Percentiles rank a stretch among this genome's conserved stretches.
phyloP scores from a whole-genome alignment of 768 basidiomycete genomes.

The Naganishia antarctica region DNA sequence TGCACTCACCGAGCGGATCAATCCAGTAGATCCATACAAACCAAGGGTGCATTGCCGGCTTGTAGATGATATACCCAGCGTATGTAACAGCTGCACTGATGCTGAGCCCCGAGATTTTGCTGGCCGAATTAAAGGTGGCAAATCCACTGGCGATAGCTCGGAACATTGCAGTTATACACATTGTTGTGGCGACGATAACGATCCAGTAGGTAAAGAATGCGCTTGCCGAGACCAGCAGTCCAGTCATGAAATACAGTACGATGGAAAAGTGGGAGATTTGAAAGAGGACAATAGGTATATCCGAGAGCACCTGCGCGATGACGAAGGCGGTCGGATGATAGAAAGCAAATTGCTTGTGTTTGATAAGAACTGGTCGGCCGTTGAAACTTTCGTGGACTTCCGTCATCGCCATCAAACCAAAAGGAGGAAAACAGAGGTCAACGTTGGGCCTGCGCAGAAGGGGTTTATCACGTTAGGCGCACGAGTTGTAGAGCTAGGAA shows the following conservation, averaged over 20 bases:
- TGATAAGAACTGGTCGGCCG: slow-evolving; percentile 43
- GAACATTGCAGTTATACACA: slow-evolving; percentile 39
- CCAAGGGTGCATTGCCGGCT: slow-evolving; percentile 36
- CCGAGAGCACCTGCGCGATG: slow-evolving; percentile 51
- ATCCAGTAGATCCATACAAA: slow-evolving; percentile 19
- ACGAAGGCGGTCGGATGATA: slow-evolving; percentile 50
- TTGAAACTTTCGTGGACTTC: slow-evolving; percentile 44
- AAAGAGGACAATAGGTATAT: slow-evolving; percentile 49
- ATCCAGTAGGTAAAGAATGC: slow-evolving; percentile 37
- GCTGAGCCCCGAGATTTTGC: slow-evolving; percentile 42
- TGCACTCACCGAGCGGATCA: not conserved
- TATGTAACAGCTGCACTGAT: slow-evolving; percentile 40
- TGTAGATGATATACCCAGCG: slow-evolving; percentile 42
- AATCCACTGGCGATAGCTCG: slow-evolving; percentile 39
- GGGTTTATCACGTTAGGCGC: not conserved
- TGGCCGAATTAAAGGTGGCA: slow-evolving; percentile 41
- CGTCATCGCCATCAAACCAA: slow-evolving; percentile 14
- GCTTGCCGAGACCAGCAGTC: slow-evolving; percentile 33
- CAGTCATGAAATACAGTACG: slow-evolving; percentile 43
- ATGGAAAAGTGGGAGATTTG: slow-evolving; percentile 42
- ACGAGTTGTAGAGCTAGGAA: slow-evolving; percentile 36
- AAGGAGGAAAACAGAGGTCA: not conserved
- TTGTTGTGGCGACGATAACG: slow-evolving; percentile 32
- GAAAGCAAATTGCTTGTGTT: slow-evolving; percentile 44
- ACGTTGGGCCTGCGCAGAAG: not conserved